Conservation (phyloP, 352 stramenopile species). For the Globisporangium canariense region DNA sequence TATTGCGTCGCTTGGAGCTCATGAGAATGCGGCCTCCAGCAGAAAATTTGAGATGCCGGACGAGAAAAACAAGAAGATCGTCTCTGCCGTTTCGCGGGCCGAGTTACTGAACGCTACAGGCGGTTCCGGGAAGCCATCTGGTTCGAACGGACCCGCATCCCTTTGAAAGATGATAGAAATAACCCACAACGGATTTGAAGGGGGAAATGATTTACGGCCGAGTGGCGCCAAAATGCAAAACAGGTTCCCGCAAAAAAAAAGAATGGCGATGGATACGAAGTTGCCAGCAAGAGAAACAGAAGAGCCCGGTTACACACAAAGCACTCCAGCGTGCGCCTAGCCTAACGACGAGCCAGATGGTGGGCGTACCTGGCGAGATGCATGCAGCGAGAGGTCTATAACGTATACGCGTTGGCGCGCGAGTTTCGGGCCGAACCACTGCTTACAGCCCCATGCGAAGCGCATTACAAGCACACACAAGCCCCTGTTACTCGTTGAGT, state of each 20-base stretch:
- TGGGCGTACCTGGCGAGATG: too few relatives aligned
- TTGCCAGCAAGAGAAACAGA: too few relatives aligned
- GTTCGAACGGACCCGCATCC: background rate
- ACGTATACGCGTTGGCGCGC: too few relatives aligned
- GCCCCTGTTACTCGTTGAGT: too few relatives aligned
- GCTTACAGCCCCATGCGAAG: too few relatives aligned
- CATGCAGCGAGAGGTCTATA: too few relatives aligned
- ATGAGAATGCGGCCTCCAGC: background rate
- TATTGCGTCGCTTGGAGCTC: background rate
- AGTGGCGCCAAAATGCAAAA: background rate
- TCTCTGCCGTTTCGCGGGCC: background rate
- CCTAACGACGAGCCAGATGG: too few relatives aligned
- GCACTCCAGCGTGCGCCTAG: too few relatives aligned
- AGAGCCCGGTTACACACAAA: too few relatives aligned
- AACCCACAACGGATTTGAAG: background rate
- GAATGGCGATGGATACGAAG: too few relatives aligned
- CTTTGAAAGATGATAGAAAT: background rate
- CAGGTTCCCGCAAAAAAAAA: background rate
- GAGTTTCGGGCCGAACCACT: too few relatives aligned
- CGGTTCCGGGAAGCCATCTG: background rate
- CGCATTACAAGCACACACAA: too few relatives aligned
- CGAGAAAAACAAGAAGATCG: background rate
- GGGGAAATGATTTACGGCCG: background rate
- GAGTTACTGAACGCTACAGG: background rate
- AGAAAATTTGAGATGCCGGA: background rate